Conservation (phyloP, 345 rosid species). For the Eucalyptus marginata region DNA sequence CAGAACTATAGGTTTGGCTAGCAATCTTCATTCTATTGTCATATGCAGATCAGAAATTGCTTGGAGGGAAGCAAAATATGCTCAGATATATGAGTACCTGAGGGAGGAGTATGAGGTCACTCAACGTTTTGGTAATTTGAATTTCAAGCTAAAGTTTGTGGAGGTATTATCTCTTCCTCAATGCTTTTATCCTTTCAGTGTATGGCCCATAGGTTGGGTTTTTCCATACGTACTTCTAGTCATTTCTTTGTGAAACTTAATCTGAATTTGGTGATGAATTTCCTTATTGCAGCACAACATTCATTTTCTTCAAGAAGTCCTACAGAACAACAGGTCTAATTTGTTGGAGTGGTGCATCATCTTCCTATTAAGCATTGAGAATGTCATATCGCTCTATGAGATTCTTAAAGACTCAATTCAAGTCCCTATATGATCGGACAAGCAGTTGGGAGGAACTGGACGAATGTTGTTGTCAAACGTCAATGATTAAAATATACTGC, state of each 20-base stretch:
- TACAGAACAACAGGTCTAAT: conserved; percentile 74
- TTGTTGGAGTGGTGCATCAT: conserved; percentile 88
- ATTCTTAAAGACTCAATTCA: conserved; percentile 34
- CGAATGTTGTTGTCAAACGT: background rate
- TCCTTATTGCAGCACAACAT: conserved; percentile 69
- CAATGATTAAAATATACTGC: background rate
- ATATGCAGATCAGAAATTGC: conserved; percentile 82
- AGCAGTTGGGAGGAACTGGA: background rate
- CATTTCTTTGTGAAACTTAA: background rate
- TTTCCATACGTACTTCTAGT: background rate
- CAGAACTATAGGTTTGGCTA: background rate
- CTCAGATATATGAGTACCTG: conserved; percentile 80
- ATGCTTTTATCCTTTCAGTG: background rate
- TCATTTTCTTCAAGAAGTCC: conserved; percentile 86
- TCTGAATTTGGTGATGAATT: background rate
- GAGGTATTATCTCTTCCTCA: conserved; percentile 34
- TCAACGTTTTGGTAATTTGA: conserved; percentile 82
- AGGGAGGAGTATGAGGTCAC: conserved; percentile 89
- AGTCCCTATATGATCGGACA: background rate
- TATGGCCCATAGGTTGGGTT: background rate
- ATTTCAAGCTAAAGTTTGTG: conserved; percentile 82
- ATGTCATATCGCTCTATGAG: conserved; percentile 60
- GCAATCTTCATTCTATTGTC: background rate
- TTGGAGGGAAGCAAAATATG: conserved; percentile 93
- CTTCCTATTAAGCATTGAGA: conserved; percentile 64